A percentile compares a stretch with the other conserved stretches of the same genome.
These are phyloP conservation scores for Monsonia emarginata DNA, from an alignment of 441 rosid species.

Conservation along the genomic window DNA sequence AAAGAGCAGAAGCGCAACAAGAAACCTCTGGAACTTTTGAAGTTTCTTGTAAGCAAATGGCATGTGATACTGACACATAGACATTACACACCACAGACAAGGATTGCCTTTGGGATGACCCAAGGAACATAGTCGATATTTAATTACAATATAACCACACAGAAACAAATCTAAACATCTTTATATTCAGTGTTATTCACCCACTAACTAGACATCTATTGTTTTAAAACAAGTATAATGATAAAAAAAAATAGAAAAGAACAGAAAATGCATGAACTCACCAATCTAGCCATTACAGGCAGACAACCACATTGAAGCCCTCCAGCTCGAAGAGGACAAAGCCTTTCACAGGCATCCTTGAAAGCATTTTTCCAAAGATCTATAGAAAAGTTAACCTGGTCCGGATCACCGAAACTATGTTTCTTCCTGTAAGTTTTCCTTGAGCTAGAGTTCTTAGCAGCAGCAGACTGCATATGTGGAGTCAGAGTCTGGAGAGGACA, in stretches of 20 bases:
- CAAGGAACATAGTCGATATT: background rate
- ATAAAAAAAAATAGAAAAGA: background rate
- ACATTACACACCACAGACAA: background rate
- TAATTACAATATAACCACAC: background rate
- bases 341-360: conserved; percentile 87
- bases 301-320: conserved; percentile 94
- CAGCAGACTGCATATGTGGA: conserved; percentile 77
- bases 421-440: conserved; percentile 37
- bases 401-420: conserved; percentile 38
- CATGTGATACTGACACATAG: background rate
- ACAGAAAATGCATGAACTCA: conserved; percentile 20
- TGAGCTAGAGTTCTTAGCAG: conserved; percentile 38
- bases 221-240: background rate
- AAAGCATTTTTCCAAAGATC: conserved; percentile 89
- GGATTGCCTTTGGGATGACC: background rate
- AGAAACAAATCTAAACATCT: background rate
- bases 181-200: background rate
- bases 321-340: conserved; percentile 87
- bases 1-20: background rate
- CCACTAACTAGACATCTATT: background rate
- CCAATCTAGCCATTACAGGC: conserved; percentile 65
- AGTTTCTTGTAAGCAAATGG: background rate
- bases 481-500: conserved; percentile 58
- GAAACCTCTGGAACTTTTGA: background rate
- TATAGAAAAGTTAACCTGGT: conserved; percentile 60